Base-by-base conservation (phyloP, 352 stramenopile genomes). In the Phytopythium aichiense region DNA sequence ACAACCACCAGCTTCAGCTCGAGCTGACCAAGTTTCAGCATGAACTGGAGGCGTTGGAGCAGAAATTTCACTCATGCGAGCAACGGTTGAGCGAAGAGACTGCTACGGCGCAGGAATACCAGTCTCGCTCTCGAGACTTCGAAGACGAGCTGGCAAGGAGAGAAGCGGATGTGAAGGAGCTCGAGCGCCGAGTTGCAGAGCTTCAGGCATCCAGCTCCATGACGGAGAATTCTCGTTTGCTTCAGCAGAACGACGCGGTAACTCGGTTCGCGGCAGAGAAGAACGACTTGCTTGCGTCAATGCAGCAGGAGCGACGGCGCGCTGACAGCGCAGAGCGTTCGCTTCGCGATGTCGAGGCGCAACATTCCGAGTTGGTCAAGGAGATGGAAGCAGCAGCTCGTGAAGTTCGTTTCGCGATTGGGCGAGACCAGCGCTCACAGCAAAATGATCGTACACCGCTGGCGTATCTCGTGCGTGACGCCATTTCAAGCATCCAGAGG, bases 1-100 rank as follows among this genome's bases (percentile, higher is more conserved):
- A 88, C 30, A 87, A 87, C 46, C 74, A 74, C 6, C 67, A 72
- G 3, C 72, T 91, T n/a, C 77, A 77, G 4, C 63, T 68, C 20
- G 69, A 78, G 22, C 40, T 88, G 22, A 58, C 73, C n/a, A 60
- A 60, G 7, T 74, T 87, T 5, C 77, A 88, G 61, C 54, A 79
- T 22, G 68, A 88, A 22, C 40, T 87, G 0, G 76, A 89, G 51
- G 55, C 66, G 6, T 66, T 88, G 25, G 68, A 84, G 60, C 67
- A 60, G 16, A 85, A 84, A 23, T 73, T 84, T 16, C 65, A 71
- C 30, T 49, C 74, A 2, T 84, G 72, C 25, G 73, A 89, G 20
- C 35, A 71, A 11, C 68, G 58, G 25, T 58, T 82, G 22, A 65
- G 45, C 0, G 75, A 77, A 11, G 79, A 88, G 43, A 68, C 67